Evolutionary conservation across 257 asterid genomes (phyloP), one percentile per base, ranked within the genome.

Genomic region (Solanum sitiens): DNA sequence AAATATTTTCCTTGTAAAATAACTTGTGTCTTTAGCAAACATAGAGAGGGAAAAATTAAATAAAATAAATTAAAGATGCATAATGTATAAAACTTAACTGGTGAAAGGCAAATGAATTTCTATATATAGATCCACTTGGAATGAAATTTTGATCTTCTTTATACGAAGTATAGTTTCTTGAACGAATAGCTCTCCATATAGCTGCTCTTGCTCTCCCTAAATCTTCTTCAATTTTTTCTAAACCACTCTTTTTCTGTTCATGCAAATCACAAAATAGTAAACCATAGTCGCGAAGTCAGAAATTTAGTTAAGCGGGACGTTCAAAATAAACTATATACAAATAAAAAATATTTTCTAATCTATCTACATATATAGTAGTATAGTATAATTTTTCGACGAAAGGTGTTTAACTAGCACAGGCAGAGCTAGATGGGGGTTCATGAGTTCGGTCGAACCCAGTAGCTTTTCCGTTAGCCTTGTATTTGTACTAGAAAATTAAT

Each of bases 81-180:
- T 3, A 23, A 30, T 11, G 53, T 82, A 16, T 23, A 53, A 79
- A 40, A 84, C 88, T 75, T 72, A 87, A 88, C 90, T 88, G 90
- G 76, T 86, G 90, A 84, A 88, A 88, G 63, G 90, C 90, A 59
- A 47, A 88, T 44, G 90, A 61, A 53, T 70, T 82, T 68, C 90
- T 86, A 65, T 88, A 88, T 8, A 88, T 35, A 40, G 90, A 88
- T 15, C 88, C 90, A 33, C 61, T 86, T 8, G 90, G 90, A 88
- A 88, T 71, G 76, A 86, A 88, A 18, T 6, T 13, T 30, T 86
- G 53, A n/a, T 80, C 83, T 77, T 77, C 84, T 45, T 67, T 68
- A 50, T 77, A 39, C 37, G 56, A 67, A 7, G 70, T 27, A 37
- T 79, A 86, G 1, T 37, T 86, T 47, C 16, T 79, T 76, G 56